Evolutionary conservation across 2,329 filamentous ascomycete genomes (phyloP).

Genomic region (Talaromyces albobiverticillius): DNA sequence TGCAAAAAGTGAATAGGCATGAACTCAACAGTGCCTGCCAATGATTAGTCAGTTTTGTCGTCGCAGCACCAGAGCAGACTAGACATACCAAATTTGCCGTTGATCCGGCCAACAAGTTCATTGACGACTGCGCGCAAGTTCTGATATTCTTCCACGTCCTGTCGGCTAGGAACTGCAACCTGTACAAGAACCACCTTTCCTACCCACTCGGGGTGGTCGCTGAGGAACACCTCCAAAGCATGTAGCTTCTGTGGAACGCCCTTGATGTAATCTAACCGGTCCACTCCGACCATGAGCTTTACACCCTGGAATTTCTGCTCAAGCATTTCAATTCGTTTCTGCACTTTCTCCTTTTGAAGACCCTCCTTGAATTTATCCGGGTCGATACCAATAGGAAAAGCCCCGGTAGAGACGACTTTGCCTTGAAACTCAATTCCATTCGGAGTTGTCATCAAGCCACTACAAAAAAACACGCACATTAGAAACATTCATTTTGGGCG

Average conservation of each 20-base stretch:
- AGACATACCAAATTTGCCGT: constrained; percentile 74
- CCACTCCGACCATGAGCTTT: constrained; percentile 91
- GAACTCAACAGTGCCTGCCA: constrained; percentile 78
- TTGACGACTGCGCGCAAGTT: constrained; percentile 91
- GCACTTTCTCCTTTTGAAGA: constrained; percentile 74
- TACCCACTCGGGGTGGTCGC: constrained; percentile 93
- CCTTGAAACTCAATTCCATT: constrained; percentile 87
- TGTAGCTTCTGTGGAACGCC: constrained; percentile 94
- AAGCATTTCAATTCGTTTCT: constrained; percentile 76
- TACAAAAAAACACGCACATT: constrained; percentile 16
- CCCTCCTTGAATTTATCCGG: constrained; percentile 90
- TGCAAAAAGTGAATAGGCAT: constrained; percentile 98
- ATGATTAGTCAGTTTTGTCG: not conserved
- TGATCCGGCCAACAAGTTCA: constrained; percentile 90
- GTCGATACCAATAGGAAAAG: constrained; percentile 93
- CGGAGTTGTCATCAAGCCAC: constrained; percentile 64
- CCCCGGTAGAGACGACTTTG: constrained; percentile 80
- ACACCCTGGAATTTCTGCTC: constrained; percentile 87
- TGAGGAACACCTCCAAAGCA: constrained; percentile 88
- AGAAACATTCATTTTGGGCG: not conserved
- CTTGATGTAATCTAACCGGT: constrained; percentile 96
- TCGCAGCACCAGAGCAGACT: not conserved
- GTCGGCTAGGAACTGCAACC: constrained; percentile 84
- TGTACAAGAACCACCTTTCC: constrained; percentile 93
- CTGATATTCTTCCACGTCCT: constrained; percentile 95